These are phyloP conservation scores for Limnanthes douglasii DNA, from an alignment of 345 rosid species.

Conservation along the genomic window DNA sequence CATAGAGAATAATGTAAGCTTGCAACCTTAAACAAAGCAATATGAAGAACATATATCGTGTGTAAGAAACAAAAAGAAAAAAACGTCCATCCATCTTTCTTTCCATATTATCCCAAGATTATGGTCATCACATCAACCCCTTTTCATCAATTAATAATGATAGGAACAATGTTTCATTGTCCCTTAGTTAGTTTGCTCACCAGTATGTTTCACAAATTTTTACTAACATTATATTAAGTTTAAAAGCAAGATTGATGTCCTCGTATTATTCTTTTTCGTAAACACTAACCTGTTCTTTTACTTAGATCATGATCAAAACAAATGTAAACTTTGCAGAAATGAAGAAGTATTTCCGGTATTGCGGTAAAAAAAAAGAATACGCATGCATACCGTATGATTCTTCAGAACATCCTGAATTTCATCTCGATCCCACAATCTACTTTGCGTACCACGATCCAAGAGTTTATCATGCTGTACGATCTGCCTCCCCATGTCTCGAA, in stretches of 20 bases:
- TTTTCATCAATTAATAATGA: background rate
- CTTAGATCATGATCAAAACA: too few relatives aligned
- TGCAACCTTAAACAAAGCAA: background rate
- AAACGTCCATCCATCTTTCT: background rate
- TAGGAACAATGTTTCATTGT: too few relatives aligned
- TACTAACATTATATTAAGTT: too few relatives aligned
- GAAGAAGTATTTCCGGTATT: too few relatives aligned
- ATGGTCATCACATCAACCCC: background rate
- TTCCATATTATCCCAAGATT: background rate
- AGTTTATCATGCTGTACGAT: slow-evolving; percentile 2
- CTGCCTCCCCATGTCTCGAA: slow-evolving; percentile 9
- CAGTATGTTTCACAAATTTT: too few relatives aligned
- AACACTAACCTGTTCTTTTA: too few relatives aligned
- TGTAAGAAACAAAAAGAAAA: background rate
- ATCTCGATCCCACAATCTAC: slow-evolving; percentile 8
- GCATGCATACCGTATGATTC: background rate
- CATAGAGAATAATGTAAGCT: background rate
- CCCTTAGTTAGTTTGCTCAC: too few relatives aligned
- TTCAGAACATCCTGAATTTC: slow-evolving; percentile 3
- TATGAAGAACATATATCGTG: too few relatives aligned
- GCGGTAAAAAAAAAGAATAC: too few relatives aligned
- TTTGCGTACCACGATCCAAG: background rate
- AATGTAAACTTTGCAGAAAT: too few relatives aligned
- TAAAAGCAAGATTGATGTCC: too few relatives aligned
- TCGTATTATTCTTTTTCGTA: too few relatives aligned